Percentiles rank a stretch among this genome's conserved stretches.
phyloP scores from a whole-genome alignment of 1,139 yeast species.

The Casaregolazyma lundiana region DNA sequence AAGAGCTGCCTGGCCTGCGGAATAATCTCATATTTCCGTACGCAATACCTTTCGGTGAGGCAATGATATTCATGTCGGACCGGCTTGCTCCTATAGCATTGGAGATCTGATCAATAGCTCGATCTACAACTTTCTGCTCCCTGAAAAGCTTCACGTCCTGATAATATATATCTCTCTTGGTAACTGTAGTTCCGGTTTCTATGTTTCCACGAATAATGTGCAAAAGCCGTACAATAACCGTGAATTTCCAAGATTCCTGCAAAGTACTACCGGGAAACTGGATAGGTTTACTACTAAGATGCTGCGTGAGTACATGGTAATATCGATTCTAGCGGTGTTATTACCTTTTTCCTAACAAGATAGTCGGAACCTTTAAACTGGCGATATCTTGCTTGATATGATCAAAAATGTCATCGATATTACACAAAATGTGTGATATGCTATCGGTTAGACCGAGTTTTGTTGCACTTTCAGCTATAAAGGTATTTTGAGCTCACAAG shows the following conservation, averaged over 20 bases:
- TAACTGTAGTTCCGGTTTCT: conserved; percentile 24
- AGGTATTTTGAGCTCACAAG: too few relatives aligned
- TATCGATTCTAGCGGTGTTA: neutral
- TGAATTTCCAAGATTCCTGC: conserved; percentile 7
- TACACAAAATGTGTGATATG: neutral
- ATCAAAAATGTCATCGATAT: conserved; percentile 3
- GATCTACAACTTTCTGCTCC: conserved; percentile 45
- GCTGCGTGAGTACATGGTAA: neutral
- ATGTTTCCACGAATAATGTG: conserved; percentile 18
- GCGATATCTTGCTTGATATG: neutral
- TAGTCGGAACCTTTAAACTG: neutral
- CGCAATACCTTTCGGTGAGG: conserved; percentile 62
- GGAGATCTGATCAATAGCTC: conserved; percentile 36
- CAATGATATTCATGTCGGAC: conserved; percentile 42
- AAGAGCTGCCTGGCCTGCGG: neutral
- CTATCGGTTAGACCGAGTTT: too few relatives aligned
- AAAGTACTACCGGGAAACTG: conserved; percentile 11
- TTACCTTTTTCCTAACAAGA: conserved; percentile 5
- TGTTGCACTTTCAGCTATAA: too few relatives aligned
- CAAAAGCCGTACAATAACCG: conserved; percentile 15
- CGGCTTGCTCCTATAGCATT: conserved; percentile 27
- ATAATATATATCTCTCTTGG: conserved; percentile 64
- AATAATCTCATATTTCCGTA: conserved; percentile 38
- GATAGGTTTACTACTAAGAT: conserved; percentile 3
- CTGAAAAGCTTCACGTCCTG: conserved; percentile 55